Evolutionary conservation across 495 filamentous ascomycete species (phyloP), one percentile per base, ranked within the genome.

Genomic region (Penicillium antarcticum): DNA sequence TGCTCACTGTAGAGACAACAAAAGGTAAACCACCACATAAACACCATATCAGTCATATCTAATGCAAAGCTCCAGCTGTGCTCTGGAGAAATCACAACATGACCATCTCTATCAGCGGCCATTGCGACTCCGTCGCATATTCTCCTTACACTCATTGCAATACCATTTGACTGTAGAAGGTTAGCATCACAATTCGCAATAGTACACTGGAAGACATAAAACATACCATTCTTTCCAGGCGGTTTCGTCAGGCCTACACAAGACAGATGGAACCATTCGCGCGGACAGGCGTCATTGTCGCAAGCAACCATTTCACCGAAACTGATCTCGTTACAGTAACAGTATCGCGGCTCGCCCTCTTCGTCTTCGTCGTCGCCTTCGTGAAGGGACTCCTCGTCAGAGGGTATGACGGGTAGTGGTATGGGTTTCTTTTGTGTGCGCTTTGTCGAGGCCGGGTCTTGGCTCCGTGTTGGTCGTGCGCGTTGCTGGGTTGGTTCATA

Each of bases 261-360:
- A 34, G 84, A 85, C 36, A 98, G 66, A 78, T 98, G 94, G 74
- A 97, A 98, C 94, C 94, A 98, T 71, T 97, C 92, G 54, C 83
- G 79, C 53, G 85, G 80, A 71, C 94, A 98, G 21, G 78, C 80
- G 43, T 92, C 88, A 38, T 86, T 88, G 62, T 98, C 94, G 57
- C 94, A 98, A n/a, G 87, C 94, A 13, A 98, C 88, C 94, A 98
- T 98, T 71, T 95, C 89, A 17, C 94, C 94, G 62, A 96, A 98
- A 61, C 88, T 94, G 29, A 96, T 84, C 52, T 86, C 81, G 56
- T 97, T 88, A 67, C 94, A 98, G 69, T 91, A 89, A 69, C 94
- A 98, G 69, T 97, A 98, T 39, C 83, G 76, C 11, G 87, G 89
- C 65, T 97, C 94, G 48, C 90, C 84, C 12, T 81, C 86, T 45